Evolutionary conservation across 352 stramenopile genomes (phyloP).

Genomic region (Saprolegnia diclina): DNA sequence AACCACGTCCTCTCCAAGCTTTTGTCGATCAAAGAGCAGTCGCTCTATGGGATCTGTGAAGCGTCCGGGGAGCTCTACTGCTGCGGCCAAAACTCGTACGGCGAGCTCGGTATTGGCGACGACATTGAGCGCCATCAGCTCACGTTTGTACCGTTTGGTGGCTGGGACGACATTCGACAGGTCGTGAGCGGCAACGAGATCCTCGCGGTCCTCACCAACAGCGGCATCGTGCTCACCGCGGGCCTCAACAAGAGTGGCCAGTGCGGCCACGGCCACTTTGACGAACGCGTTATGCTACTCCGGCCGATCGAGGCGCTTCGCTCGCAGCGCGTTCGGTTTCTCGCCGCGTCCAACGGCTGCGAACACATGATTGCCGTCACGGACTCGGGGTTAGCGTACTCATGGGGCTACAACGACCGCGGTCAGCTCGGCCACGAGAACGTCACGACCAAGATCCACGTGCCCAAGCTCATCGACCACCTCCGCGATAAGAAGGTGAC

Average conservation of each 20-base stretch:
- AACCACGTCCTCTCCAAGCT: slow-evolving; percentile 57
- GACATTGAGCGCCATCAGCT: slow-evolving; percentile 77
- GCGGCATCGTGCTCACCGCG: slow-evolving; percentile 72
- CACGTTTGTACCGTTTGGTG: slow-evolving; percentile 66
- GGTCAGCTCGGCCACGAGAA: slow-evolving; percentile 83
- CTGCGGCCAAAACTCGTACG: slow-evolving; percentile 86
- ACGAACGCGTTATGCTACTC: slow-evolving; percentile 81
- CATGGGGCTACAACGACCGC: slow-evolving; percentile 84
- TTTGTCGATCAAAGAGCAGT: slow-evolving; percentile 71
- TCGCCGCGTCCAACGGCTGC: slow-evolving; percentile 83
- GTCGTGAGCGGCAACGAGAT: slow-evolving; percentile 82
- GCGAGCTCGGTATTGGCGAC: slow-evolving; percentile 78
- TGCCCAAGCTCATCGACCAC: slow-evolving; percentile 78
- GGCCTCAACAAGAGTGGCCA: slow-evolving; percentile 86
- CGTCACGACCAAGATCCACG: slow-evolving; percentile 73
- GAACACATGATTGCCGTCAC: slow-evolving; percentile 85
- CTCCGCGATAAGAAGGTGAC: slow-evolving; percentile 79
- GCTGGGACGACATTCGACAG: slow-evolving; percentile 78
- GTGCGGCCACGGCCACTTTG: slow-evolving; percentile 81
- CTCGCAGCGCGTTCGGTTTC: slow-evolving; percentile 69
- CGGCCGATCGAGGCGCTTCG: slow-evolving; percentile 68
- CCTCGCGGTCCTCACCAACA: slow-evolving; percentile 73
- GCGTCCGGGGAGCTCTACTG: slow-evolving; percentile 80
- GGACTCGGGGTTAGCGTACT: slow-evolving; percentile 72
- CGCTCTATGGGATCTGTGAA: slow-evolving; percentile 82